Conservation (phyloP, 345 rosid genomes). For the Aurinia saxatilis region DNA sequence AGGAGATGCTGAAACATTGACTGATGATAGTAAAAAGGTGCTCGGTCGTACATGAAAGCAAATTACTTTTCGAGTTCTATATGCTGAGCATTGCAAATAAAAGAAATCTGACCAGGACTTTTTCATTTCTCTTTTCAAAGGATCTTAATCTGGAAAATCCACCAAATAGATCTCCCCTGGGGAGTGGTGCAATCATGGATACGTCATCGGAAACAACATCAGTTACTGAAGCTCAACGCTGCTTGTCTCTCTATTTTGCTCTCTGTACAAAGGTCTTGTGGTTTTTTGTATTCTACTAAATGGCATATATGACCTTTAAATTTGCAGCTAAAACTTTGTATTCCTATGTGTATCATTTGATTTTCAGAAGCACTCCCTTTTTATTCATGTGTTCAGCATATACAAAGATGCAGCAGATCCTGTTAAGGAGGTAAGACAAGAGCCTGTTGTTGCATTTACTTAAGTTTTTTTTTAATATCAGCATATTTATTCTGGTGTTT, state of each 20-base stretch:
- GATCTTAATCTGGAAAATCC: slow-evolving; percentile 42
- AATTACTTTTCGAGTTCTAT: neutral
- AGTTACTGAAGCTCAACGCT: slow-evolving; percentile 66
- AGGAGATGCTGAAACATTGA: slow-evolving; percentile 39
- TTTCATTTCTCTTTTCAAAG: slow-evolving; percentile 27
- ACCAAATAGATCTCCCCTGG: slow-evolving; percentile 38
- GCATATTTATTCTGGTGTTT: neutral
- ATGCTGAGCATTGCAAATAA: slow-evolving; percentile 6
- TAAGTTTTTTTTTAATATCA: neutral
- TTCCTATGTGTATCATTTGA: slow-evolving; percentile 19
- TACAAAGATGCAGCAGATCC: slow-evolving; percentile 56
- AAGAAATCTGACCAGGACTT: neutral
- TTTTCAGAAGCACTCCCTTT: slow-evolving; percentile 87
- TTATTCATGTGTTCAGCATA: slow-evolving; percentile 65
- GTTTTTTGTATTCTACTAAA: neutral
- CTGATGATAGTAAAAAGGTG: slow-evolving; percentile 54
- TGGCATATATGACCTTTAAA: slow-evolving; percentile 5
- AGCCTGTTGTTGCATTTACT: neutral
- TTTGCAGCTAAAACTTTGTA: neutral
- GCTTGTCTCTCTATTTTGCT: slow-evolving; percentile 91
- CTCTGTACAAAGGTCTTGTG: slow-evolving; percentile 86
- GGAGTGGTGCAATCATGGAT: slow-evolving; percentile 35
- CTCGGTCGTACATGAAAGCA: neutral
- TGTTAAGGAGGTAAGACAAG: slow-evolving; percentile 67
- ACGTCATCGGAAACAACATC: slow-evolving; percentile 38